Base-by-base conservation (phyloP, 495 filamentous ascomycete genomes). In the Penicillium verhagenii region DNA sequence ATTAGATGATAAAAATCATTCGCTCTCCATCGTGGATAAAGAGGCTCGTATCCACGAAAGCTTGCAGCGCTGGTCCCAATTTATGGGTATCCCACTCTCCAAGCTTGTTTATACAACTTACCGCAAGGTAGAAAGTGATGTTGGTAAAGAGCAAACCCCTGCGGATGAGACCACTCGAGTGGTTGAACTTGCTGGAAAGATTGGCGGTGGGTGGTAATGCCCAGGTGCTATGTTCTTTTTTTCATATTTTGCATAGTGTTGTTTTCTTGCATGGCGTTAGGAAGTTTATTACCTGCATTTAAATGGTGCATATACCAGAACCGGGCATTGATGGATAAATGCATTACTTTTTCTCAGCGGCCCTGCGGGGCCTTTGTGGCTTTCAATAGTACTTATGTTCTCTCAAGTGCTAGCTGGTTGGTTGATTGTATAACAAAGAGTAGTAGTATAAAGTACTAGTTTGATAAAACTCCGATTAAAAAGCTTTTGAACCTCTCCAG, bases 131-230 rank as follows among this genome's bases (percentile, higher is more conserved):
- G 87, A 96, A 60, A 96, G 96, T 69, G 92, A 97, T 71, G 89
- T 98, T 10, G 93, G 93, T 38, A 95, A 94, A 70, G 77, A 83
- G 40, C 78, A 84, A 60, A 61, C 64, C 59, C 60, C 69, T 13
- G 56, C 61, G 9, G 66, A 68, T 35, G 87, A 88, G 67, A 89
- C 89, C n/a, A 85, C 91, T 53, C 82, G 87, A 50, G 92, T 94
- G 16, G 86, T 90, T 43, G 91, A 95, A 64, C 76, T 98, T 63
- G 95, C 94, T 20, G 87, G 90, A 46, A 96, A 92, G 75, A 89
- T 92, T 39, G 94, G 92, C 47, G 93, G 94, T 42, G 94, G 94
- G 9, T 98, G 94, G 94, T 97, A 81, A 67, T 29, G 1, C n/a
- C 6, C n/a, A n/a, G n/a, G n/a, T n/a, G n/a, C n/a, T n/a, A n/a